A percentile compares a stretch with the other conserved stretches of the same genome.
Evolutionary conservation across 768 basidiomycete genomes (phyloP).

Genomic region (Lactarius psammicola): DNA sequence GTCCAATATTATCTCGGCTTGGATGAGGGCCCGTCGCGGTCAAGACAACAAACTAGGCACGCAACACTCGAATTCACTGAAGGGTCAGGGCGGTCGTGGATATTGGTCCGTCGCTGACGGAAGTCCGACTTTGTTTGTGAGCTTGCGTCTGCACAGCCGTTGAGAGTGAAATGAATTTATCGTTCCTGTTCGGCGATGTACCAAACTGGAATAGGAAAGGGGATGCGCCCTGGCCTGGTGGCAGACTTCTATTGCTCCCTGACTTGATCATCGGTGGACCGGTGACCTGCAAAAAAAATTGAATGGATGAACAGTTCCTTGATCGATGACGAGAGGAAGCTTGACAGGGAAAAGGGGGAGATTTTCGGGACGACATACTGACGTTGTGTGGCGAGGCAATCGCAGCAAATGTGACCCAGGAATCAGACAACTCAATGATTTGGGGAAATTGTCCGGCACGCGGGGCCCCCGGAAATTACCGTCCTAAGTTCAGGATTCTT

Average conservation of each 20-base stretch:
- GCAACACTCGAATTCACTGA: background rate
- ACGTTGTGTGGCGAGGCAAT: background rate
- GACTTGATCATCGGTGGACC: constrained; percentile 12
- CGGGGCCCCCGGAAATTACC: constrained; percentile 14
- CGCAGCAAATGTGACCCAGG: background rate
- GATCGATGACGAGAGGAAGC: background rate
- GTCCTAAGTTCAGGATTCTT: constrained; percentile 17
- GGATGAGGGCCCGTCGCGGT: background rate
- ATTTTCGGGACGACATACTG: background rate
- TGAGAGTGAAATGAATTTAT: constrained; percentile 9
- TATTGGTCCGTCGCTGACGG: background rate
- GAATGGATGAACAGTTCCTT: background rate
- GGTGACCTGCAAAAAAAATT: background rate
- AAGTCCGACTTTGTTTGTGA: background rate
- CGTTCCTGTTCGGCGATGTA: constrained; percentile 1
- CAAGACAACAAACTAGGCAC: background rate
- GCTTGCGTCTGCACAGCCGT: background rate
- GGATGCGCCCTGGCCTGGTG: background rate
- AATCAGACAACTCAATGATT: background rate
- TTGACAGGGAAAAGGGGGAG: background rate
- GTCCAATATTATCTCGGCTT: background rate
- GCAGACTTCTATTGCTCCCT: constrained; percentile 6
- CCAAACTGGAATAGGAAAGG: constrained; percentile 2
- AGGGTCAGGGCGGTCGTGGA: background rate
- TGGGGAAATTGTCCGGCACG: background rate